Base-by-base conservation (phyloP, 2,329 filamentous ascomycete species). In the Aureobasidium lini region DNA sequence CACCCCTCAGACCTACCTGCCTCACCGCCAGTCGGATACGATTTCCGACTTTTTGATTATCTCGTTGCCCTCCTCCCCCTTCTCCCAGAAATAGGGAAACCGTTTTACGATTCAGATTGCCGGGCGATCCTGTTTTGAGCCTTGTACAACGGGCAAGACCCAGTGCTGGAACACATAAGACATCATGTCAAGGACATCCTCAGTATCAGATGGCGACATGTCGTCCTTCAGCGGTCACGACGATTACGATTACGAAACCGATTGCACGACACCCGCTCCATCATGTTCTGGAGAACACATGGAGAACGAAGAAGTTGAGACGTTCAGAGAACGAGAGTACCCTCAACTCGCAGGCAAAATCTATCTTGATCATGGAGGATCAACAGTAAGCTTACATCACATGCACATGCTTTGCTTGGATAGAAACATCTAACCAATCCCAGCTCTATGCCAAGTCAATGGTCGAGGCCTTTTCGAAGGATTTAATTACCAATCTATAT, bases 331-430 rank as follows among this genome's bases (percentile, higher is more conserved):
- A 28, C 64, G 63, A 28, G 75, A 77, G 64, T 77, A 76, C 61
- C 75, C 75, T 8, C 70, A 73, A 58, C 63, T 77, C 23, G 71
- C 70, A 62, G 73, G 62, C 36, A 60, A 65, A 7, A 64, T 70
- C 48, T 97, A 96, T 71, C 85, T 97, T 60, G 93, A 97, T 67
- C 92, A 97, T 86, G 91, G 91, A 0, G 93, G 91, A n/a, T 89
- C 90, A n/a, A 93, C 92, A 0, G 78, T 70, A 60, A 53, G 50
- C 50, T 56, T 52, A 46, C 49, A 31, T 37, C 42, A 61, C 40
- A 36, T 36, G 16, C 40, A 44, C 44, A 39, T 23, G 9, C 29
- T 36, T 15, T 42, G 11, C 7, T 43, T 7, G 13, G 23, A 11
- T 16, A 10, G n/a, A 37, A 4, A 31, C 29, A 54, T 39, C 54